These are phyloP conservation scores for Clausena lansium DNA, from an alignment of 345 rosid genomes.

Conservation along the genomic window DNA sequence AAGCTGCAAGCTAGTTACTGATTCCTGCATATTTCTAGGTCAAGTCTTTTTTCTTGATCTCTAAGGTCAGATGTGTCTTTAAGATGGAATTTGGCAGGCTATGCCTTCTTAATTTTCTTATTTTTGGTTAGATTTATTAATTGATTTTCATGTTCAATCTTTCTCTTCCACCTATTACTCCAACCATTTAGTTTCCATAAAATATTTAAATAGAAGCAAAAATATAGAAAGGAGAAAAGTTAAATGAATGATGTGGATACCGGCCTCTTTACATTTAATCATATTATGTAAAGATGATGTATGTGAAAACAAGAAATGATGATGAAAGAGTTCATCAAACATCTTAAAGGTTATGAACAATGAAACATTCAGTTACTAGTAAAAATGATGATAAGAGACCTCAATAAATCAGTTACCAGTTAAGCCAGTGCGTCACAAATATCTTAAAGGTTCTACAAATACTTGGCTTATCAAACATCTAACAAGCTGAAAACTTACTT, in stretches of 20 bases:
- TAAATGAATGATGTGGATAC: not conserved
- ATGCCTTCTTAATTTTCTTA: not conserved
- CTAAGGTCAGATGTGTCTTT: accelerated
- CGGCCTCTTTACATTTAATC: not conserved
- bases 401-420: too few relatives aligned
- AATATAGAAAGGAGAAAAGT: not conserved
- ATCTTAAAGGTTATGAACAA: not conserved
- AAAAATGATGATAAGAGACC: not conserved
- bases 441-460: not conserved
- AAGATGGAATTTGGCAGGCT: not conserved
- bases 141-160: not conserved
- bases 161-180: not conserved
- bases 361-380: not conserved
- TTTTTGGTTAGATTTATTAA: not conserved
- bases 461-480: not conserved
- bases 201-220: not conserved
- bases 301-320: not conserved
- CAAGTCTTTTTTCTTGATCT: not conserved
- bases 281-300: not conserved
- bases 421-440: too few relatives aligned
- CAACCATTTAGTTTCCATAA: not conserved
- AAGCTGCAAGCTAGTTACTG: not conserved
- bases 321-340: not conserved
- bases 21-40: not conserved
- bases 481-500: not conserved